Evolutionary conservation across 352 stramenopile species (phyloP).

Genomic region (Phytophthora hibernalis): DNA sequence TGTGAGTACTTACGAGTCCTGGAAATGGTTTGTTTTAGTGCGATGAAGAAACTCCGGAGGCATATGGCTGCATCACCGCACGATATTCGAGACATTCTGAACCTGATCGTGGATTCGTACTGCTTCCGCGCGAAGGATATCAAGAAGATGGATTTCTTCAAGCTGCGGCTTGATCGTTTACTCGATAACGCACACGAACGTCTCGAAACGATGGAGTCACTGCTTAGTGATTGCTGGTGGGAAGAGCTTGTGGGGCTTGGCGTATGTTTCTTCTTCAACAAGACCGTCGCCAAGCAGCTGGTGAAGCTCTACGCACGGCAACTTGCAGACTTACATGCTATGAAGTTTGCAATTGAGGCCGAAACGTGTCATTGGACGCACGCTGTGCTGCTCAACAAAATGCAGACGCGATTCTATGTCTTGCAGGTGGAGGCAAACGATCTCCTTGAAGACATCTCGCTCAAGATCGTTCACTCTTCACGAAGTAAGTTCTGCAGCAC

Average conservation of each 20-base stretch:
- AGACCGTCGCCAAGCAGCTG: conserved; percentile 73
- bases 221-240: conserved; percentile 77
- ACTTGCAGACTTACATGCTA: conserved; percentile 66
- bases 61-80: conserved; percentile 59
- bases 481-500: conserved; percentile 24
- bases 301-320: conserved; percentile 65
- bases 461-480: conserved; percentile 38
- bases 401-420: conserved; percentile 76
- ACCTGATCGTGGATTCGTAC: conserved; percentile 84
- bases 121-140: conserved; percentile 81
- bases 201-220: conserved; percentile 53
- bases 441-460: conserved; percentile 71
- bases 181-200: conserved; percentile 50
- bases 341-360: conserved; percentile 78
- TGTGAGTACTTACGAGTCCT: conserved; percentile 11
- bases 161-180: conserved; percentile 60
- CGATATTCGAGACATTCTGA: conserved; percentile 77
- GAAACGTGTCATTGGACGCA: conserved; percentile 74
- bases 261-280: conserved; percentile 70
- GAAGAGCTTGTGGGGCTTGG: conserved; percentile 72
- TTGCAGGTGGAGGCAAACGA: conserved; percentile 71
- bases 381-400: conserved; percentile 60
- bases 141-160: conserved; percentile 84
- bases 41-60: conserved; percentile 56
- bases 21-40: conserved; percentile 27